Evolutionary conservation across 163 green algal genomes (phyloP), one percentile per base, ranked within the genome.

Genomic region (Chloroidium sp.): DNA sequence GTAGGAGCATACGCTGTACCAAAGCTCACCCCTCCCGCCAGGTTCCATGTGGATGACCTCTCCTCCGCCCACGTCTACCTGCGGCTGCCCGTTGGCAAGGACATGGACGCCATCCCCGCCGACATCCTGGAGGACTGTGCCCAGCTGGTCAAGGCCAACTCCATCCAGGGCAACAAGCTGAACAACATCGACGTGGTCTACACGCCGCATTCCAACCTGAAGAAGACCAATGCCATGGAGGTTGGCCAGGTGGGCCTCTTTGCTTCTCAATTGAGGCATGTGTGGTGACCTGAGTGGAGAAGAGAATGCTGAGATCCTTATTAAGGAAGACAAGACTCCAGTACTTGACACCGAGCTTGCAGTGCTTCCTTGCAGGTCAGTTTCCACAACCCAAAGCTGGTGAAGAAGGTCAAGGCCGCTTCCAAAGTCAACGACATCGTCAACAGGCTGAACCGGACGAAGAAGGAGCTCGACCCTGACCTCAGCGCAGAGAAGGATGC

Each of bases 41-140:
- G 93, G 93, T 99, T 99, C 78, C 96, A 99, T 83, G 96, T 99
- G 4, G 94, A 98, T 85, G 90, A 95, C 80, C 82, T 99, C 74
- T 98, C 93, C 0, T 97, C 91, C 1, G 96, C 96, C 1, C 96
- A 99, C 84, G 96, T 99, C 10, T 99, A 99, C 89, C 85, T 99
- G 75, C 88, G 96, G 0, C 87, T 99, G 62, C 90, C 92, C 0
- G 82, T 93, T 13, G 89, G 88, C 3, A 67, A 75, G 1, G 83
- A 8, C 4, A 87, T 97, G 8, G 90, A 94, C 2, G 87, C 93
- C 79, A 97, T 99, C 64, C 92, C 94, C 0, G 74, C 81, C 0
- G 94, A 96, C 2, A 93, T 92, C 0, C 88, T 99, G 68, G 94
- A 97, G 82, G 96, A 99, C 84, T 97, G 93, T 78, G 84, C 85